Conservation (phyloP, 2,329 filamentous ascomycete genomes). For the Ciborinia camelliae region DNA sequence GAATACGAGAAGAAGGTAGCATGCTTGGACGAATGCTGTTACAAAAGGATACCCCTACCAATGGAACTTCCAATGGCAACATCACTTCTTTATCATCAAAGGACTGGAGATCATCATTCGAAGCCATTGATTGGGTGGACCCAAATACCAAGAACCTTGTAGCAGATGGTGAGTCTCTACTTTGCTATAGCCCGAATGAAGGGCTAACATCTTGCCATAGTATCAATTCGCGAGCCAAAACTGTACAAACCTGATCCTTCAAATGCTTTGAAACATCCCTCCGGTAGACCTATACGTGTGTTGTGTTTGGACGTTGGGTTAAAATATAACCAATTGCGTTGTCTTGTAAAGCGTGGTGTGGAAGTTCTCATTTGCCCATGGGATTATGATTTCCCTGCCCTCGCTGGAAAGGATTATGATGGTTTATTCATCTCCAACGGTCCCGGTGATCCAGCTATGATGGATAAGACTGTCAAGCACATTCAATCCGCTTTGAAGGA, state of each 20-base stretch:
- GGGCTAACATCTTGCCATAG: conserved; percentile 52
- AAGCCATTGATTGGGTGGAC: conserved; percentile 82
- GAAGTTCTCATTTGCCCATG: conserved; percentile 94
- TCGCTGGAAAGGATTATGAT: conserved; percentile 82
- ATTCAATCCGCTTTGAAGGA: conserved; percentile 73
- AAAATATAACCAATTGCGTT: conserved; percentile 97
- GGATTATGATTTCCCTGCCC: conserved; percentile 83
- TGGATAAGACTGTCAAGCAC: conserved; percentile 75
- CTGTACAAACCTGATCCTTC: conserved; percentile 74
- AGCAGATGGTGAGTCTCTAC: conserved; percentile 72
- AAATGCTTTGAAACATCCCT: conserved; percentile 77
- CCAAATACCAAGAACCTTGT: conserved; percentile 93
- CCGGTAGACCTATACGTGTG: conserved; percentile 80
- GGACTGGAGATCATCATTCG: conserved; percentile 58
- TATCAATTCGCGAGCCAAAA: conserved; percentile 83
- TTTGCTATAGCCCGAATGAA: conserved; percentile 26
- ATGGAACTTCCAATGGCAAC: conserved; percentile 42
- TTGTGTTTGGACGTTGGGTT: conserved; percentile 94
- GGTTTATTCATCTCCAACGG: conserved; percentile 98
- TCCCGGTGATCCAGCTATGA: conserved; percentile 87
- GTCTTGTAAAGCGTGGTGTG: conserved; percentile 84
- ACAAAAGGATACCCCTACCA: conserved; percentile 53
- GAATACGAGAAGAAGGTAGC: conserved; percentile 88
- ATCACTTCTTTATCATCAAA: conserved; percentile 41
- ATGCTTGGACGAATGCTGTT: conserved; percentile 91